Conservation (phyloP, 495 filamentous ascomycete species). For the Ramalina intermedia region DNA sequence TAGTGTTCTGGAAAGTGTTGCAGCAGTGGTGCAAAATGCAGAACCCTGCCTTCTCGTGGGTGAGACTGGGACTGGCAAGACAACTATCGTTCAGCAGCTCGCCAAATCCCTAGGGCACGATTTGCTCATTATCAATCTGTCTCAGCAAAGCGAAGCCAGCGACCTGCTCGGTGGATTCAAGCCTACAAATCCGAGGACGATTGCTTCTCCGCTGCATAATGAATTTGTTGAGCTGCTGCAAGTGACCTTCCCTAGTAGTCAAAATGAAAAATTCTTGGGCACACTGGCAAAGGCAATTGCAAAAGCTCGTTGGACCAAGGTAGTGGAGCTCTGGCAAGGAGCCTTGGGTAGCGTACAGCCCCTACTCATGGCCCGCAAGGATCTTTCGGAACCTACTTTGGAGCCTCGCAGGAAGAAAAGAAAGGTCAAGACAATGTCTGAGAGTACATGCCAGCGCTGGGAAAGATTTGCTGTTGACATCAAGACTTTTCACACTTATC, state of each 20-base stretch:
- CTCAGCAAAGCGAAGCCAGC: conserved; percentile 90
- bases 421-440: conserved; percentile 55
- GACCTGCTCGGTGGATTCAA: conserved; percentile 94
- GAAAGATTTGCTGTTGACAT: conserved; percentile 60
- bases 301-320: conserved; percentile 68
- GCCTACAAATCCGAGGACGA: conserved; percentile 74
- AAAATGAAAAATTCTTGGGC: conserved; percentile 75
- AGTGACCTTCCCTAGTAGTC: conserved; percentile 67
- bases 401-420: conserved; percentile 68
- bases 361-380: conserved; percentile 38
- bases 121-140: conserved; percentile 82
- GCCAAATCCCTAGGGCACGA: conserved; percentile 68
- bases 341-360: conserved; percentile 71
- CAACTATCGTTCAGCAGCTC: conserved; percentile 84
- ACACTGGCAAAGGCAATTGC: conserved; percentile 63
- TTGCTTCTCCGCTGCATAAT: conserved; percentile 82
- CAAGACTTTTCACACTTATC: conserved; percentile 66
- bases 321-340: conserved; percentile 76
- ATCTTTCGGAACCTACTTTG: conserved; percentile 21
- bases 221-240: conserved; percentile 83
- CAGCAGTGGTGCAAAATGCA: conserved; percentile 60
- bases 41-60: conserved; percentile 90
- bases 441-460: conserved; percentile 62
- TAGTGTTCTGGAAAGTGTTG: conserved; percentile 68
- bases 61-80: conserved; percentile 97